These are phyloP conservation scores for Candolleomyces aberdarensis DNA, from an alignment of 768 basidiomycete species.

Conservation along the genomic window DNA sequence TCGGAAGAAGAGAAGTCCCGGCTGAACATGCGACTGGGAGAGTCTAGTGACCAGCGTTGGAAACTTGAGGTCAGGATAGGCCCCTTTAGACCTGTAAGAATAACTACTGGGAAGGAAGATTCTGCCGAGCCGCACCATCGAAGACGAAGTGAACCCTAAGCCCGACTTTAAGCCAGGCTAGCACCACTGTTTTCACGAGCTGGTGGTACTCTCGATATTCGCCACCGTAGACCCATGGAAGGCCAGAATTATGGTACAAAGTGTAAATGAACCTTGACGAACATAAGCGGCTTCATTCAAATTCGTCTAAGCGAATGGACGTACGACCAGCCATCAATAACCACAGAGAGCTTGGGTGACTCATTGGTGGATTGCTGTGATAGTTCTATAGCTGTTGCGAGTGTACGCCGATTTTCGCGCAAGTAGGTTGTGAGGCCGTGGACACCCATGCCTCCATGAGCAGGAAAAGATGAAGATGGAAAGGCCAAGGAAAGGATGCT, in stretches of 20 bases:
- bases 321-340: constrained; percentile 89
- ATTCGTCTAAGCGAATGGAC: constrained; percentile 28
- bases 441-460: constrained; percentile 40
- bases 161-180: constrained; percentile 68
- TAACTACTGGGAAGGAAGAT: constrained; percentile 9
- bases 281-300: constrained; percentile 8
- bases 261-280: constrained; percentile 69
- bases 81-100: constrained; percentile 41
- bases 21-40: constrained; percentile 54
- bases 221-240: constrained; percentile 87
- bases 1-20: constrained; percentile 74
- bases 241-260: constrained; percentile 51
- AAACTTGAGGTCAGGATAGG: constrained; percentile 71
- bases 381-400: constrained; percentile 33
- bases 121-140: constrained; percentile 53
- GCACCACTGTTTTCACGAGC: constrained; percentile 48
- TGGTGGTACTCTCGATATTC: constrained; percentile 60
- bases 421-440: constrained; percentile 53
- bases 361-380: constrained; percentile 14
- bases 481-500: background rate
- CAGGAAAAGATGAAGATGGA: background rate
- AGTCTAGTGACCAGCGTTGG: constrained; percentile 60
- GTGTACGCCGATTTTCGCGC: constrained; percentile 42
- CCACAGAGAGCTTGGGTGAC: constrained; percentile 40
- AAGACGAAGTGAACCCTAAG: constrained; percentile 73